Conservation (phyloP, 2,329 filamentous ascomycete species). For the Diaporthe amygdali region DNA sequence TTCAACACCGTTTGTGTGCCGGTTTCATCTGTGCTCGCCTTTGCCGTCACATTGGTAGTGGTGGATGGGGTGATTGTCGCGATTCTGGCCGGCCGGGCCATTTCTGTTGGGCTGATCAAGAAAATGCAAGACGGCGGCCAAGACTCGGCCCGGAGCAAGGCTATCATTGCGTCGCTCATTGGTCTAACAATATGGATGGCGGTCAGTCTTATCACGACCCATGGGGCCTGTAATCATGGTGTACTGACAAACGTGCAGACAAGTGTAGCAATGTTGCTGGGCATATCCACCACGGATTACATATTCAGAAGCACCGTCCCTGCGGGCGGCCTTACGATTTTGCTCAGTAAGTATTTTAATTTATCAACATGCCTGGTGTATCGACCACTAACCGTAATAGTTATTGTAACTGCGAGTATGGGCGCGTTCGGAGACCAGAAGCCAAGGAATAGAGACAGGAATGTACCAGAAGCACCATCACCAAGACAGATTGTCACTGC, state of each 20-base stretch:
- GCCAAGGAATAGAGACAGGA: constrained; percentile 34
- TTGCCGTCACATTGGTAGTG: constrained; percentile 51
- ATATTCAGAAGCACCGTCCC: constrained; percentile 55
- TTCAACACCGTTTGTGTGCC: constrained; percentile 59
- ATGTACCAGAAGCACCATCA: constrained; percentile 45
- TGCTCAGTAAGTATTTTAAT: constrained; percentile 50
- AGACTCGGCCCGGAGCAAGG: constrained; percentile 41
- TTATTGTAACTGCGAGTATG: constrained; percentile 45
- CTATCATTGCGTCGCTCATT: constrained; percentile 46
- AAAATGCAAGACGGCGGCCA: constrained; percentile 36
- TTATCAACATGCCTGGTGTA: neutral
- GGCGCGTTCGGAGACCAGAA: constrained; percentile 36
- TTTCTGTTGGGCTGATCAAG: constrained; percentile 41
- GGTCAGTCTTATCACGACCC: constrained; percentile 42
- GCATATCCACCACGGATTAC: constrained; percentile 47
- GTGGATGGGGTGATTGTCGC: constrained; percentile 52
- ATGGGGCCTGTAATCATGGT: neutral
- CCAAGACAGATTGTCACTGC: constrained; percentile 41
- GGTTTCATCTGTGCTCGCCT: constrained; percentile 46
- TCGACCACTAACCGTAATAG: constrained; percentile 30
- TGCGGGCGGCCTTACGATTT: constrained; percentile 52
- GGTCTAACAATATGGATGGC: constrained; percentile 59
- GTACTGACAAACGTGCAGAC: constrained; percentile 41
- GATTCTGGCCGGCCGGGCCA: constrained; percentile 46
- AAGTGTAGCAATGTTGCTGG: constrained; percentile 57